Evolutionary conservation across 2,329 filamentous ascomycete species (phyloP).

Genomic region (Trichoderma guizhouense): DNA sequence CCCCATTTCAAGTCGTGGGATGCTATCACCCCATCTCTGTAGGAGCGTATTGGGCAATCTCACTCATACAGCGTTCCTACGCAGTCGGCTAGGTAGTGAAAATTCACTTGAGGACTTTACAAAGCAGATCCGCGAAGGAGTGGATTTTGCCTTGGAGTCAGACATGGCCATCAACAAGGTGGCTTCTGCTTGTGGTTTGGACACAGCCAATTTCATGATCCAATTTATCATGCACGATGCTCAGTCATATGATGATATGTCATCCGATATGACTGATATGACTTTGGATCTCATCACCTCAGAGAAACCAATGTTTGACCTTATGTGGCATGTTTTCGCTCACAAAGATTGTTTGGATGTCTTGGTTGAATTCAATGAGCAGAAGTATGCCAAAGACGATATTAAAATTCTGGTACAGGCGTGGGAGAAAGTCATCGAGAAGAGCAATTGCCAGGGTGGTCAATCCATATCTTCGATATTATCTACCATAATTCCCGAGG

Average conservation of each 20-base stretch:
- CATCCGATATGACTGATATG: neutral
- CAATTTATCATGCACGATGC: neutral
- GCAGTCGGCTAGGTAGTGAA: neutral
- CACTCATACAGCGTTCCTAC: neutral
- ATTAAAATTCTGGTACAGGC: neutral
- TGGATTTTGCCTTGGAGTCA: neutral
- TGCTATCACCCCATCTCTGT: neutral
- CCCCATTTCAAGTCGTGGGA: neutral
- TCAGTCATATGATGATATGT: neutral
- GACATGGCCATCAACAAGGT: neutral
- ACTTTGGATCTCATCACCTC: neutral
- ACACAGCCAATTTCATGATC: neutral
- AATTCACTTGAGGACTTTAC: neutral
- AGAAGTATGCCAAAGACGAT: neutral
- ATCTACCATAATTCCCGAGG: neutral
- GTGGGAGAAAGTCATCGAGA: neutral
- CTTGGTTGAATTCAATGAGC: neutral
- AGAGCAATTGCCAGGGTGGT: neutral
- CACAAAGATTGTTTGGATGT: neutral
- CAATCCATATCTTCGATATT: neutral
- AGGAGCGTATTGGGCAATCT: neutral
- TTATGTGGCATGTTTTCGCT: neutral
- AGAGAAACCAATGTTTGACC: neutral
- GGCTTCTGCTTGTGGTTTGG: neutral
- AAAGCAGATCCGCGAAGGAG: neutral